Base-by-base conservation (phyloP, 2,329 filamentous ascomycete genomes). In the Ceratocystis cacaofunesta region DNA sequence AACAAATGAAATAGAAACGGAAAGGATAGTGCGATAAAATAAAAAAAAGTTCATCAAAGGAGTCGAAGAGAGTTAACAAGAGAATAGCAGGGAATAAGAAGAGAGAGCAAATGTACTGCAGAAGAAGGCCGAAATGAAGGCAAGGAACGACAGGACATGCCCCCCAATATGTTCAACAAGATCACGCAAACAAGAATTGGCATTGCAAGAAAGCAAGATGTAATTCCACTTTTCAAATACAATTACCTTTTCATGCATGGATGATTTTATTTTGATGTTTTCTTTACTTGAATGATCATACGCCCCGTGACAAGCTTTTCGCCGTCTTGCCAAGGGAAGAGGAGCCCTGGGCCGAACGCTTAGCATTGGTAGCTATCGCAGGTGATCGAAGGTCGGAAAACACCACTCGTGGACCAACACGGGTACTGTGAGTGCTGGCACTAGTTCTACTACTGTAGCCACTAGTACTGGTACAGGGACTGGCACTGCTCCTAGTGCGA, bases 1-100 rank as follows among this genome's bases (percentile, higher is more conserved):
- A 60, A 63, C 52, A 46, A 63, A 57, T 32, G 58, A 43, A 64
- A 58, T 61, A 22, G 30, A 65, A 63, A 55, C 52, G 10, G n/a
- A 52, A 30, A 65, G 41, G 30, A 61, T 32, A n/a, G 41, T 19
- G 43, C n/a, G 30, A 65, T 41, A 52, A 30, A 58, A 64, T 22
- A 32, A 43, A 64, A 22, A 22, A 64, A 64, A 46, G n/a, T 41
- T n/a, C 32, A 57, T 57, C 17, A 55, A n/a, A 43, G 22, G 8
- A 25, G 22, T 52, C 48, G 10, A 52, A 52, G 48, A 50, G 48
- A 52, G 19, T 25, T 25, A 58, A 32, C 25, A 58, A 64, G 3
- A 48, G 32, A 2, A 48, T 28, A 50, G 19, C 15, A 30, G 46
- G 17, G 25, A 44, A 50, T 15, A 62, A 50, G 41, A 52, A 43